phyloP scores from a whole-genome alignment of 192 early-diverging fungal species.

The Mortierella hygrophila region DNA sequence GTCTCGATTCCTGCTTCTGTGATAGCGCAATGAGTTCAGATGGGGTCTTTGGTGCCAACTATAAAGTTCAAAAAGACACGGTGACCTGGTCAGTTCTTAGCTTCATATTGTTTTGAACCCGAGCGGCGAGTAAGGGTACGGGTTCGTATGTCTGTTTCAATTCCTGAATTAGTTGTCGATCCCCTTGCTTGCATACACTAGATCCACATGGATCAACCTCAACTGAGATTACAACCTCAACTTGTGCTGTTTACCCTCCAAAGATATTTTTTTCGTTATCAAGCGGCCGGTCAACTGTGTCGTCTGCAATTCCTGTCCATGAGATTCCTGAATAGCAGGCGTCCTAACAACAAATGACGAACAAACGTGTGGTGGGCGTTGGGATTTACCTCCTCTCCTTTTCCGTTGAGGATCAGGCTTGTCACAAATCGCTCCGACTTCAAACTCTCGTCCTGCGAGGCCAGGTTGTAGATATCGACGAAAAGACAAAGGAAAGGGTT shows the following conservation, averaged over 20 bases:
- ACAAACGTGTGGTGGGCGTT: not conserved
- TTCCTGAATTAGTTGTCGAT: not conserved
- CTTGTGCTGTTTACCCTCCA: not conserved
- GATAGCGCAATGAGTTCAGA: conserved; percentile 48
- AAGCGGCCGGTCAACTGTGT: not conserved
- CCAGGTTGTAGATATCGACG: conserved; percentile 52
- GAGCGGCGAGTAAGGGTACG: not conserved
- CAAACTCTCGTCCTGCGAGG: conserved; percentile 41
- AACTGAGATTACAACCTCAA: not conserved
- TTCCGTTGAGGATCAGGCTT: conserved; percentile 53
- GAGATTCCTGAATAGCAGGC: too few species aligned
- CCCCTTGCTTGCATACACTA: not conserved
- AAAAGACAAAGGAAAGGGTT: conserved; percentile 54
- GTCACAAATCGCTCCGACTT: conserved; percentile 53
- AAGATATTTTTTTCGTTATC: not conserved
- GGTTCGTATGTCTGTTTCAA: not conserved
- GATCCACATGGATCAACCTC: not conserved
- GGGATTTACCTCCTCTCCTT: conserved; percentile 49
- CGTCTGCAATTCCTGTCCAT: not conserved
- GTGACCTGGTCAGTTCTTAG: not conserved
- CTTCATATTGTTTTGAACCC: not conserved
- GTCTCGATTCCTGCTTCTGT: conserved; percentile 38
- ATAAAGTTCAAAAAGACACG: not conserved
- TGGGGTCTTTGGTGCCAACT: conserved; percentile 48
- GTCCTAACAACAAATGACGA: not conserved